phyloP scores from a whole-genome alignment of 2,329 filamentous ascomycete species.

The Sporothrix variecibatus region DNA sequence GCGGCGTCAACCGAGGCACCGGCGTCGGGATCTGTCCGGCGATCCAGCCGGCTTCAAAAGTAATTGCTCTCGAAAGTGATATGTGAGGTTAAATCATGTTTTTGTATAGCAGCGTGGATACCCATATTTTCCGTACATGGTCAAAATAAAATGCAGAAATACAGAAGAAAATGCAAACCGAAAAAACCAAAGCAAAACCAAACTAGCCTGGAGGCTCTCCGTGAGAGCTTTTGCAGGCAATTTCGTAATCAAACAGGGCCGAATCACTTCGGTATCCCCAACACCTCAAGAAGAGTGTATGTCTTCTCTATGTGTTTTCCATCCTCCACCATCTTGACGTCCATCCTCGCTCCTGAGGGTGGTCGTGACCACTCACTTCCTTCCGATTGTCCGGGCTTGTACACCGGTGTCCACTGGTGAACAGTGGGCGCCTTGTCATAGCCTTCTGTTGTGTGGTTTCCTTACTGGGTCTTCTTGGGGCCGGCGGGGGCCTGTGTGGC shows the following conservation, averaged over 20 bases:
- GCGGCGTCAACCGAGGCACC: neutral
- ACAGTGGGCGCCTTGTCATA: too few relatives aligned
- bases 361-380: neutral
- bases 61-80: neutral
- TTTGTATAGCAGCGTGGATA: conserved; percentile 20
- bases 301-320: neutral
- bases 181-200: neutral
- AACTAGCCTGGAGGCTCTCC: neutral
- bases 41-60: conserved; percentile 26
- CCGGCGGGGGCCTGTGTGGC: conserved; percentile 54
- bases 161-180: neutral
- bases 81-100: neutral
- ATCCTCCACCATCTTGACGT: neutral
- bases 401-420: too few relatives aligned
- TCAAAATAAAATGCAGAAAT: neutral
- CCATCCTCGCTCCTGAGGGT: neutral
- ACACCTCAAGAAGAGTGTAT: too few relatives aligned
- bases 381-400: neutral
- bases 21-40: conserved; percentile 1
- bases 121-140: conserved; percentile 16
- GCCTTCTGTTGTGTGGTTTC: neutral
- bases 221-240: neutral
- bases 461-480: conserved; percentile 61
- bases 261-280: neutral
- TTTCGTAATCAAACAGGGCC: neutral